These are phyloP conservation scores for Diaporthe citriasiana DNA, from an alignment of 2,329 filamentous ascomycete species.

Conservation along the genomic window DNA sequence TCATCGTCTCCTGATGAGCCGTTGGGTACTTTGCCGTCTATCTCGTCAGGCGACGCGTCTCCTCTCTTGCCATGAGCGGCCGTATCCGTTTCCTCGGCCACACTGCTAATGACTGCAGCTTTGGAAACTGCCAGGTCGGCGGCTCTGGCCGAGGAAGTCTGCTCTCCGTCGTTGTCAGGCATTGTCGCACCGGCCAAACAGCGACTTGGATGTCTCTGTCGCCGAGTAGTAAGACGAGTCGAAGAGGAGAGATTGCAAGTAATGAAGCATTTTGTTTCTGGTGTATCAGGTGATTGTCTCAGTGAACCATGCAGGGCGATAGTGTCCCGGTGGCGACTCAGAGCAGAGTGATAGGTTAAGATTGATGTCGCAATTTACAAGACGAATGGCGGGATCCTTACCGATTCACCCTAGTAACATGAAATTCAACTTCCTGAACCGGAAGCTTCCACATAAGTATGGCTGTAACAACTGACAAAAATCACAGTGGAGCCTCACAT, in stretches of 20 bases:
- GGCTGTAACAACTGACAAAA: not conserved
- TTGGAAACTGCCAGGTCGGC: not conserved
- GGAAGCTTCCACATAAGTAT: not conserved
- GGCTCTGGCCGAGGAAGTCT: too few species aligned
- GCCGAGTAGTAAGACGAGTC: not conserved
- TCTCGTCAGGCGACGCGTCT: not conserved
- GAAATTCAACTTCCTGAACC: not conserved
- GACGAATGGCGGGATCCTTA: not conserved
- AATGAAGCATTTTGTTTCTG: not conserved
- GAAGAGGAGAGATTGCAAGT: not conserved
- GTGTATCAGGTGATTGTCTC: slow-evolving; percentile 1
- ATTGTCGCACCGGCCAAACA: not conserved
- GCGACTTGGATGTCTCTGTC: not conserved
- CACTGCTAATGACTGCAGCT: not conserved
- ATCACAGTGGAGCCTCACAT: not conserved
- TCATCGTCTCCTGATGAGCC: not conserved
- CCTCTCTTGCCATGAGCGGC: not conserved
- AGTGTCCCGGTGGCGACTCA: not conserved
- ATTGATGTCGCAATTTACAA: not conserved
- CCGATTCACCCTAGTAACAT: not conserved
- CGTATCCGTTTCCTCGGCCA: not conserved
- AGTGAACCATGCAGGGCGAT: not conserved
- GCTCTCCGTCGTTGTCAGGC: not conserved
- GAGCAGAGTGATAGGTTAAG: not conserved
- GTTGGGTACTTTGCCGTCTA: not conserved